These are phyloP conservation scores for Tolypocladium cylindrosporum DNA, from an alignment of 2,329 filamentous ascomycete species.

Conservation along the genomic window DNA sequence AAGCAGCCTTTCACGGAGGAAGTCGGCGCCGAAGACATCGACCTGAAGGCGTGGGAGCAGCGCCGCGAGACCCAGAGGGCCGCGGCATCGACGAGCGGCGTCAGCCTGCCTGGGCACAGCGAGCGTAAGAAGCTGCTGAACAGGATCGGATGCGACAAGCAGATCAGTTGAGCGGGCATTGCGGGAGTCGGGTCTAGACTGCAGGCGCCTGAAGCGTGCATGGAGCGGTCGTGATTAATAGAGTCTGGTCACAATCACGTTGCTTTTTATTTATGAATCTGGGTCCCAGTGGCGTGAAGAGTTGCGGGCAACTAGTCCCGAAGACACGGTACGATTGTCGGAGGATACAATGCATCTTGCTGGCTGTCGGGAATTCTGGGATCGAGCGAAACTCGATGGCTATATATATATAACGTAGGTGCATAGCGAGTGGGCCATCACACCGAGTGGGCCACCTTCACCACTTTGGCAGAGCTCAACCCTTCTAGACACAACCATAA, in stretches of 20 bases:
- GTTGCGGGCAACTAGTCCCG: background rate
- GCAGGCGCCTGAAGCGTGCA: background rate
- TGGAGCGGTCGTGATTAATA: background rate
- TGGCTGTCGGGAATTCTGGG: too few species aligned
- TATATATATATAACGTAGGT: background rate
- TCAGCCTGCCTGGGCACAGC: conserved; percentile 60
- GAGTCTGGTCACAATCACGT: background rate
- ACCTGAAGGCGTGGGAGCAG: conserved; percentile 39
- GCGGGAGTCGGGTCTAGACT: background rate
- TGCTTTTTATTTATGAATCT: background rate
- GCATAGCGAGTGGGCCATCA: too few species aligned
- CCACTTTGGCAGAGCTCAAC: too few species aligned
- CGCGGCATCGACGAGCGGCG: conserved; percentile 36
- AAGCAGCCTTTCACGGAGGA: background rate
- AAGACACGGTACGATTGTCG: too few species aligned
- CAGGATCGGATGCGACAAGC: conserved; percentile 74
- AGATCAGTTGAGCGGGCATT: conserved; percentile 12
- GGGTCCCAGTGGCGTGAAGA: background rate
- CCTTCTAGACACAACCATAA: too few species aligned
- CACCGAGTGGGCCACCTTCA: too few species aligned
- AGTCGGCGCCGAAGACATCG: background rate
- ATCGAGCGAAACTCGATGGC: background rate
- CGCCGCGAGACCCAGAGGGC: conserved; percentile 41
- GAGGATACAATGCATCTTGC: too few species aligned
- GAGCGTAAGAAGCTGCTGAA: conserved; percentile 72